Evolutionary conservation across 768 basidiomycete species (phyloP).

Genomic region (Macrolepiota dolichaula): DNA sequence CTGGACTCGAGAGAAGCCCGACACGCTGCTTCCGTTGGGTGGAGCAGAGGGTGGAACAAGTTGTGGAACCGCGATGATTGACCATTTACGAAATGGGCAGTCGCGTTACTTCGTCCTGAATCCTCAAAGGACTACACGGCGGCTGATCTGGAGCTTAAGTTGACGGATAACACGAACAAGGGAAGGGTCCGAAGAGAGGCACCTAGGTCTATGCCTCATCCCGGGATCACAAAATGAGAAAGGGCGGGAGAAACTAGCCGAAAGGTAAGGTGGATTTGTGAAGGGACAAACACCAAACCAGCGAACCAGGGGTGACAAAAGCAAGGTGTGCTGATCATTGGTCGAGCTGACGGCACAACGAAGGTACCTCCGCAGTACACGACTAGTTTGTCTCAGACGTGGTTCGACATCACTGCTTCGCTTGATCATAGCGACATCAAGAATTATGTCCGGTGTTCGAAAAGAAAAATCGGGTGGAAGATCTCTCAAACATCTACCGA

Average conservation of each 20-base stretch:
- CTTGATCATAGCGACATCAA: background rate
- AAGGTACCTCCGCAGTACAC: background rate
- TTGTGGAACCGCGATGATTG: background rate
- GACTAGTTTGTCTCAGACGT: background rate
- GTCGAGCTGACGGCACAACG: background rate
- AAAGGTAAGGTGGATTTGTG: background rate
- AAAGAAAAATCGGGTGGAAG: background rate
- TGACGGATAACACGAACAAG: background rate
- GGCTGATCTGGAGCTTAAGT: background rate
- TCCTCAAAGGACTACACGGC: too few species aligned
- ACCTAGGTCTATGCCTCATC: background rate
- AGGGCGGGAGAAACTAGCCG: slow-evolving; percentile 1
- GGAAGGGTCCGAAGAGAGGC: background rate
- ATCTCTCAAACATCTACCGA: background rate
- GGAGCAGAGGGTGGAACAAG: background rate
- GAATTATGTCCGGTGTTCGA: background rate
- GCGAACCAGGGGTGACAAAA: background rate
- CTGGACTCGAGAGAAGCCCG: background rate
- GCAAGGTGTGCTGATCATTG: background rate
- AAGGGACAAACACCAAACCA: background rate
- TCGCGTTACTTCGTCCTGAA: background rate
- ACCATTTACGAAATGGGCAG: background rate
- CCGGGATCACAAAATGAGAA: background rate
- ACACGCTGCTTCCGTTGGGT: background rate
- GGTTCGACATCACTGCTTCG: background rate